These are phyloP conservation scores for Apiosordaria backusii DNA, from an alignment of 495 filamentous ascomycete genomes.

Conservation along the genomic window DNA sequence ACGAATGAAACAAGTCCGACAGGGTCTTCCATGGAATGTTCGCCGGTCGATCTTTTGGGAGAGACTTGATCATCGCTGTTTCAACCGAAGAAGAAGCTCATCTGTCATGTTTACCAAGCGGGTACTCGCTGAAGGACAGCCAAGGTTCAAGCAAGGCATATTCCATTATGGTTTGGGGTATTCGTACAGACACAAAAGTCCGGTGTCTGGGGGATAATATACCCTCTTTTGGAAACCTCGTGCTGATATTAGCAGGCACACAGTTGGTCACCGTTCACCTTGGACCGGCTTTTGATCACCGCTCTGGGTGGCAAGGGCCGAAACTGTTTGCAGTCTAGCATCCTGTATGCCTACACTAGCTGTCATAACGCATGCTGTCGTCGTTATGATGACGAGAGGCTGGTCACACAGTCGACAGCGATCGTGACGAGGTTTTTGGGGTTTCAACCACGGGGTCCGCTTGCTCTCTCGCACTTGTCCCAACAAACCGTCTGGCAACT, in stretches of 20 bases:
- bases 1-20: neutral
- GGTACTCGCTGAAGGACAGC: neutral
- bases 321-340: neutral
- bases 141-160: neutral
- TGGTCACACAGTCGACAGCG: neutral
- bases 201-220: neutral
- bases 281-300: neutral
- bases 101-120: constrained; percentile 7
- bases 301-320: neutral
- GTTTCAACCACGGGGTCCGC: neutral
- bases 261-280: neutral
- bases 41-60: neutral
- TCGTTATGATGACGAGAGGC: neutral
- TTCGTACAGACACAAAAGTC: neutral
- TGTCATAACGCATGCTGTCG: neutral
- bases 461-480: neutral
- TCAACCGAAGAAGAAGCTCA: constrained; percentile 13
- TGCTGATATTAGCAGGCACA: neutral
- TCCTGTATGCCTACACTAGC: neutral
- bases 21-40: neutral
- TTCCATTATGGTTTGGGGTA: neutral
- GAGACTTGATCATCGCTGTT: constrained; percentile 15
- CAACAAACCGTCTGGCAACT: neutral
- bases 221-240: neutral
- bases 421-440: neutral